Base-by-base conservation (phyloP, 75 land plant genomes). In the Pseudotsuga menziesii region DNA sequence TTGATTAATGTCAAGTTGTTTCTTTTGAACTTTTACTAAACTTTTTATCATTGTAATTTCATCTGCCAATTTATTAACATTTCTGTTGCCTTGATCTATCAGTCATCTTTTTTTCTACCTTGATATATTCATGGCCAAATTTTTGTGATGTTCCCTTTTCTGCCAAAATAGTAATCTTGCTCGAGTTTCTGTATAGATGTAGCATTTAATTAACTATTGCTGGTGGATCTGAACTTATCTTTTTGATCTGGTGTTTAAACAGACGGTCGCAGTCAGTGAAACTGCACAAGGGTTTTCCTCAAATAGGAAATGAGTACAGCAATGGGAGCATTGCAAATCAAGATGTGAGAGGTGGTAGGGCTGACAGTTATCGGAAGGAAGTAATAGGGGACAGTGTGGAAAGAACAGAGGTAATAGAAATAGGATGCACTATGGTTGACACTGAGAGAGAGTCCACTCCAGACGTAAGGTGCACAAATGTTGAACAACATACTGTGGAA, bases 341-440 rank as follows among this genome's bases (percentile, higher is more conserved):
- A 35, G 75, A 61, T 69, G n/a, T 54, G 16, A 67, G 20, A 13
- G 74, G 73, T 23, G 62, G 70, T n/a, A 77, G 66, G 26, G 61
- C 25, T 60, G 59, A 14, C 54, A 79, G 73, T 69, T 56, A 61
- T 48, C 69, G 56, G 39, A 75, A 72, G 32, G 87, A 80, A 78
- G 73, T 74, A 72, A 78, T 81, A 52, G 58, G 29, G 39, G 84
- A 79, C 14, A 63, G 79, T 74, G 55, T 76, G 52, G 84, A 81
- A 60, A 74, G 61, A 25, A 80, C 79, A 61, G 69, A 63, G 44
- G 79, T 61, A 56, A 56, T 72, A 57, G 70, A 67, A 59, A 17
- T 56, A 61, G 72, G 72, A 39, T 44, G n/a, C 22, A n/a, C 52
- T 9, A 69, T 36, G 72, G 72, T 39, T 69, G 72, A 77, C 69